Conservation (phyloP, 345 rosid genomes). For the Murraya paniculata region DNA sequence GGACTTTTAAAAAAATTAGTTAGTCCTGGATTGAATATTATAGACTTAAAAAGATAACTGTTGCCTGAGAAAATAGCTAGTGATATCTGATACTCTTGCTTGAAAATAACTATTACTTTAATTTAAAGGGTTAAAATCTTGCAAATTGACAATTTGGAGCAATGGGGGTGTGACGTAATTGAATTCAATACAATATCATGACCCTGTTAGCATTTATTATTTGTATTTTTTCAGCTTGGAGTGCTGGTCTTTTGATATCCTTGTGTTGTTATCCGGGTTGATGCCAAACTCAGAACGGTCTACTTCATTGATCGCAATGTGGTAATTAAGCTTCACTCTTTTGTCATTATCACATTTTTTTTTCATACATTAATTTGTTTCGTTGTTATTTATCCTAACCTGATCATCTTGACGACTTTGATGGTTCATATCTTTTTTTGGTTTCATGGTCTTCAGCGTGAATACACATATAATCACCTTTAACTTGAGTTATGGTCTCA, state of each 20-base stretch:
- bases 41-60: neutral
- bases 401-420: neutral
- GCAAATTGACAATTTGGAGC: neutral
- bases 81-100: neutral
- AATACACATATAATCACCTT: slow-evolving; percentile 59
- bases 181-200: neutral
- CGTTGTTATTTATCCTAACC: neutral
- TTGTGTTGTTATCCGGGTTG: slow-evolving; percentile 69
- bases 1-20: neutral
- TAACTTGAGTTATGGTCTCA: slow-evolving; percentile 68
- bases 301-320: slow-evolving; percentile 68
- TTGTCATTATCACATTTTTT: neutral
- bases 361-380: too few species aligned
- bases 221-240: slow-evolving; percentile 48
- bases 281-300: slow-evolving; percentile 56
- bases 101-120: neutral
- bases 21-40: neutral
- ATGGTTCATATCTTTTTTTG: neutral
- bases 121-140: neutral
- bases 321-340: slow-evolving; percentile 30
- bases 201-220: neutral
- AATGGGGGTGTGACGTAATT: too few species aligned
- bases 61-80: too few species aligned
- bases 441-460: slow-evolving; percentile 29
- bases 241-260: slow-evolving; percentile 76